phyloP scores from a whole-genome alignment of 768 basidiomycete species.

The Suillus subalutaceus region DNA sequence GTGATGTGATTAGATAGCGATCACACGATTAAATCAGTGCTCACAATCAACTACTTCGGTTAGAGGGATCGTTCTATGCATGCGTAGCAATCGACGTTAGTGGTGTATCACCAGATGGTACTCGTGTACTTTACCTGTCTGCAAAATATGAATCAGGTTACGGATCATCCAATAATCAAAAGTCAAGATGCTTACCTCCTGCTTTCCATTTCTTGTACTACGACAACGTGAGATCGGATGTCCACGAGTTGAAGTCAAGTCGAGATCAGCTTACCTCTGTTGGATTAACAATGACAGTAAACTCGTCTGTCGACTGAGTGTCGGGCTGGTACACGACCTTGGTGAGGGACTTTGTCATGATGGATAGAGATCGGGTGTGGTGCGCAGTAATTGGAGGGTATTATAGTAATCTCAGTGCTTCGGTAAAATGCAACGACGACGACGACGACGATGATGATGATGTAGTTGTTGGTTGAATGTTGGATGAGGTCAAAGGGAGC shows the following conservation, averaged over 20 bases:
- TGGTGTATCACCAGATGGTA: conserved; percentile 4
- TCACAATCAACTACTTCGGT: conserved; percentile 82
- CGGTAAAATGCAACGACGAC: background rate
- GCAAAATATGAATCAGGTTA: conserved; percentile 19
- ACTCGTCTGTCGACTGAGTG: conserved; percentile 72
- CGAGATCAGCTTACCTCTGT: conserved; percentile 52
- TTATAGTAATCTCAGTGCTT: conserved; percentile 18
- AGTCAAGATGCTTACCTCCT: conserved; percentile 57
- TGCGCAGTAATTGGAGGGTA: conserved; percentile 7
- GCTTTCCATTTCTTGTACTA: conserved; percentile 80
- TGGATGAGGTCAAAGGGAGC: background rate
- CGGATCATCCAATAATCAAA: conserved; percentile 13
- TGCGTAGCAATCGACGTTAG: conserved; percentile 17
- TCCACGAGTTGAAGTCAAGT: conserved; percentile 9
- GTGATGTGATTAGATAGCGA: background rate
- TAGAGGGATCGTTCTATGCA: conserved; percentile 63
- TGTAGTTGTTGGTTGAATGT: conserved; percentile 7
- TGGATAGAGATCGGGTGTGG: conserved; percentile 19
- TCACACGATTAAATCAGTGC: conserved; percentile 26
- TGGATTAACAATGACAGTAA: conserved; percentile 65
- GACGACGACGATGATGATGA: no score
- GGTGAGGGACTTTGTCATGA: conserved; percentile 52
- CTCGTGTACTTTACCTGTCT: conserved; percentile 63
- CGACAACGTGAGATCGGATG: conserved; percentile 15
- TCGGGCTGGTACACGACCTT: conserved; percentile 85